Conservation (phyloP, 208 protist genomes). For the Endotrypanum monterogeii region DNA sequence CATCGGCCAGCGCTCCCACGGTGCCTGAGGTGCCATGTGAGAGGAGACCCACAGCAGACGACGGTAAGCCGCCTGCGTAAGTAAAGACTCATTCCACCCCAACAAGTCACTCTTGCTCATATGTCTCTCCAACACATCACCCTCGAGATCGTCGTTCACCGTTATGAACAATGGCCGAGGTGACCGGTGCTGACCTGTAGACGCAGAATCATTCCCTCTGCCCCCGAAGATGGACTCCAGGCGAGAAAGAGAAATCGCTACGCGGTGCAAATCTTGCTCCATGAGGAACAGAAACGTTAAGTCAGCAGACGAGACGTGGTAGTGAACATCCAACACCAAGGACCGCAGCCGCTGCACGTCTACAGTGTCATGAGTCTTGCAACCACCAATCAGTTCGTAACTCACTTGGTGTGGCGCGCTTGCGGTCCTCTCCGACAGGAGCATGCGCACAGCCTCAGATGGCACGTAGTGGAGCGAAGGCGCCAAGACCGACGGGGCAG, state of each 20-base stretch:
- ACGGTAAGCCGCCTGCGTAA: conserved; percentile 12
- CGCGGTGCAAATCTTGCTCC: conserved; percentile 25
- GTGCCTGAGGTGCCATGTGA: conserved; percentile 7
- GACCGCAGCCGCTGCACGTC: conserved; percentile 17
- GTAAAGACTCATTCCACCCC: conserved; percentile 11
- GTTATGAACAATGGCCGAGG: conserved; percentile 27
- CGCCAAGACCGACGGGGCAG: not conserved
- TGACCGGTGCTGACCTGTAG: not conserved
- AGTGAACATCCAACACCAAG: conserved; percentile 21
- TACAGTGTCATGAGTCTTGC: not conserved
- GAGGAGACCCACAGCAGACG: conserved; percentile 24
- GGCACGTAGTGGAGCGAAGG: not conserved
- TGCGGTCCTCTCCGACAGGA: conserved; percentile 7
- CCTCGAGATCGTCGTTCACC: conserved; percentile 30
- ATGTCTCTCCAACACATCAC: not conserved
- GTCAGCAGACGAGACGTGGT: conserved; percentile 23
- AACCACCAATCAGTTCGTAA: conserved; percentile 9
- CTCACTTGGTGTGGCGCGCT: conserved; percentile 2
- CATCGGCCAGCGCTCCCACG: conserved; percentile 11
- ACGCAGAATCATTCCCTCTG: not conserved
- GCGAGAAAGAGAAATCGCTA: conserved; percentile 21
- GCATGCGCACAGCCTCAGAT: conserved; percentile 1
- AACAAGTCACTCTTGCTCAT: conserved; percentile 2
- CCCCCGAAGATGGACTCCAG: not conserved
- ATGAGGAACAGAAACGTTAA: conserved; percentile 25